These are phyloP conservation scores for Coccomyxa subellipsoidea DNA, from an alignment of 163 green algal genomes.

Conservation along the genomic window DNA sequence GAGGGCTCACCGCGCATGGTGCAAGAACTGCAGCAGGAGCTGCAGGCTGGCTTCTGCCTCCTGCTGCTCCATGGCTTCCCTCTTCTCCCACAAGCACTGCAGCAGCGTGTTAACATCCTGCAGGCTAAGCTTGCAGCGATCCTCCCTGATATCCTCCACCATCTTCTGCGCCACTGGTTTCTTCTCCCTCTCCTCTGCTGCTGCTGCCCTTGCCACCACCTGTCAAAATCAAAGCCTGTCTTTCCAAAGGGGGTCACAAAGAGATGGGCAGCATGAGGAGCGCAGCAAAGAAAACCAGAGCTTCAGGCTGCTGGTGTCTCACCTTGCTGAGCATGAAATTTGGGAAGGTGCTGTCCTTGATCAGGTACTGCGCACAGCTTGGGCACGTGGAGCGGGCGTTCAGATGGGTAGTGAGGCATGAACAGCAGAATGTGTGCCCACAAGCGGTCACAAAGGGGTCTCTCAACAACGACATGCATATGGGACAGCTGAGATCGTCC, in stretches of 20 bases:
- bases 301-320: not conserved
- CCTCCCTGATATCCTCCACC: not conserved
- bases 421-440: constrained; percentile 82
- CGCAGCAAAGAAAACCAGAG: no score
- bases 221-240: not conserved
- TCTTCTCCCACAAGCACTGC: constrained; percentile 30
- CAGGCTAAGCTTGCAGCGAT: not conserved
- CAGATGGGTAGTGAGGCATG: constrained; percentile 72
- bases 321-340: constrained; percentile 83
- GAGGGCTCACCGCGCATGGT: constrained; percentile 53
- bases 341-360: constrained; percentile 64
- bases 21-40: constrained; percentile 77
- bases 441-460: constrained; percentile 81
- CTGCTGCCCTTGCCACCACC: not conserved
- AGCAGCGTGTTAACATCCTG: not conserved
- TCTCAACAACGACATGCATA: constrained; percentile 71
- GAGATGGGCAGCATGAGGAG: no score
- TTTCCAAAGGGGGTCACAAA: no score
- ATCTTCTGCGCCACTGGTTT: not conserved
- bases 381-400: constrained; percentile 60
- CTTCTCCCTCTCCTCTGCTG: not conserved
- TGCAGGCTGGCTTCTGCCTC: constrained; percentile 59
- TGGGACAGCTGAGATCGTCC: constrained; percentile 27
- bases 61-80: constrained; percentile 37
- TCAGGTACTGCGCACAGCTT: constrained; percentile 61